Percentiles rank a stretch among this genome's conserved stretches.
Evolutionary conservation across 805 yeast genomes (phyloP).

Genomic region (Candida ipomoeae): DNA sequence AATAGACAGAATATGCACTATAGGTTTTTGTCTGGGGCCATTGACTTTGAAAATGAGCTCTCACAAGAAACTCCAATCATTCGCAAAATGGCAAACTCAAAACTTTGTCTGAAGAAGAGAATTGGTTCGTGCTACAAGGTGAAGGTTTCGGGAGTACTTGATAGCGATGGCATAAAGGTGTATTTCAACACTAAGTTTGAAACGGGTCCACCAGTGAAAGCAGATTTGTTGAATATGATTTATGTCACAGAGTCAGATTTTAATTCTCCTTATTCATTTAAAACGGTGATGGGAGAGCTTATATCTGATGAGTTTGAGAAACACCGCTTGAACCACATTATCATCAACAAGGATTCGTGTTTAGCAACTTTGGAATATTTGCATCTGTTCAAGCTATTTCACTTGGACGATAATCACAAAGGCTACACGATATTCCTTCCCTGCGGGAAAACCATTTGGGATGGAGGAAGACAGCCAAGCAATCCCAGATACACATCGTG

Average conservation of each 20-base stretch:
- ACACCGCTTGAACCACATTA: conserved; percentile 23
- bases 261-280: conserved; percentile 58
- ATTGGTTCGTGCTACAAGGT: conserved; percentile 53
- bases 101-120: conserved; percentile 53
- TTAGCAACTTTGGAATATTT: conserved; percentile 61
- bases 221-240: conserved; percentile 61
- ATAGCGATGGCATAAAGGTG: conserved; percentile 14
- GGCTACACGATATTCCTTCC: conserved; percentile 83
- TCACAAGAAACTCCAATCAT: conserved; percentile 7
- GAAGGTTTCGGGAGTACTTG: conserved; percentile 29
- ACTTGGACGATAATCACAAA: conserved; percentile 45
- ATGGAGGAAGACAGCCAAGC: conserved; percentile 3
- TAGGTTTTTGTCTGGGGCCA: conserved; percentile 53
- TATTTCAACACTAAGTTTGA: conserved; percentile 54
- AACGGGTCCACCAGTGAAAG: conserved; percentile 42
- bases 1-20: conserved; percentile 45
- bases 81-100: conserved; percentile 44
- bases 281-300: conserved; percentile 54
- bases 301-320: conserved; percentile 31
- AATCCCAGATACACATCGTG: conserved; percentile 44
- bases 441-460: conserved; percentile 42
- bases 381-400: conserved; percentile 47
- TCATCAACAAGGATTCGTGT: conserved; percentile 43
- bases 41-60: conserved; percentile 25
- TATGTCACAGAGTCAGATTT: conserved; percentile 60